These are phyloP conservation scores for Curvularia sp. DNA, from an alignment of 2,329 filamentous ascomycete species.

Conservation along the genomic window DNA sequence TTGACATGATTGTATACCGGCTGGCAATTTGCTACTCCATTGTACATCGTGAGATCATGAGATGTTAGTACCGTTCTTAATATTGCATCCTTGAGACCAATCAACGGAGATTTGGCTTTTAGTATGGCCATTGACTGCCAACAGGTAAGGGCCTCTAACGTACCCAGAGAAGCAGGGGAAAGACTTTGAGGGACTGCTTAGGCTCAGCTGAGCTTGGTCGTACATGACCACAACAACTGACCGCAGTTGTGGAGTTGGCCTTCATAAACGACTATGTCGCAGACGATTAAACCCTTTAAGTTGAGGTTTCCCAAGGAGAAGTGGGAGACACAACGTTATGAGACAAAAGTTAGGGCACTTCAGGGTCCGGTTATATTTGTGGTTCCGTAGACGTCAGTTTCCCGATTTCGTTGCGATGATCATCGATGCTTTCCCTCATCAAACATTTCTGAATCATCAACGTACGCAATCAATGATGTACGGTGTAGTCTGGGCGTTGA, in stretches of 20 bases:
- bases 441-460: too few species aligned
- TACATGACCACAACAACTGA: not conserved
- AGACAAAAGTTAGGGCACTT: not conserved
- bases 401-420: not conserved
- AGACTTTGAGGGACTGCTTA: not conserved
- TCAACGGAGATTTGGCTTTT: too few species aligned
- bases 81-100: too few species aligned
- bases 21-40: not conserved
- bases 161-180: too few species aligned
- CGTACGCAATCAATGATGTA: too few species aligned
- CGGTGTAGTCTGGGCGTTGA: too few species aligned
- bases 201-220: not conserved
- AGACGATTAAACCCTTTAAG: not conserved
- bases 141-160: not conserved
- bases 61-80: too few species aligned
- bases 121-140: not conserved
- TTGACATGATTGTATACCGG: not conserved
- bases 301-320: too few species aligned
- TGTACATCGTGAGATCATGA: not conserved
- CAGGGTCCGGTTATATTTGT: not conserved
- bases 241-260: not conserved
- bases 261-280: not conserved
- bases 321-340: not conserved
- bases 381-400: not conserved
- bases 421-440: too few species aligned